phyloP scores from a whole-genome alignment of 2,329 filamentous ascomycete species.

The Apiospora malaysiana region DNA sequence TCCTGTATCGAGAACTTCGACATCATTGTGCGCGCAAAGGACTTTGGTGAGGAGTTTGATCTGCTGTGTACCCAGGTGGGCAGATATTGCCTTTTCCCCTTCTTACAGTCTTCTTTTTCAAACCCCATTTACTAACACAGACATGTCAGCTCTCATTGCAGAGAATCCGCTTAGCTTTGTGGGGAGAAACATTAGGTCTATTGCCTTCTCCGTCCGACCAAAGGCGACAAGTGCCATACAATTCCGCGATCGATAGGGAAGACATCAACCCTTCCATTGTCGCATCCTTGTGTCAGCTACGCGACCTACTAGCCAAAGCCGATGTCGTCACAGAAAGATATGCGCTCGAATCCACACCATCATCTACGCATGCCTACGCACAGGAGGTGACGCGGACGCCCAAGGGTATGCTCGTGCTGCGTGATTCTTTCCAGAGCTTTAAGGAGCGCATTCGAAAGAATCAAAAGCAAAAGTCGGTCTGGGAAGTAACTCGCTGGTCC shows the following conservation, averaged over 20 bases:
- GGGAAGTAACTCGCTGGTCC: constrained; percentile 32
- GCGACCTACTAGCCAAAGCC: not conserved
- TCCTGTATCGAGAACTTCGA: constrained; percentile 36
- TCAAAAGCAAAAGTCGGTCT: constrained; percentile 30
- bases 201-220: not conserved
- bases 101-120: no score
- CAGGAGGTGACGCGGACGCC: constrained; percentile 19
- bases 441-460: constrained; percentile 27
- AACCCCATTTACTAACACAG: no score
- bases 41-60: constrained; percentile 34
- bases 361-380: not conserved
- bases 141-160: constrained; percentile 28
- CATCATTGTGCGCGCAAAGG: constrained; percentile 31
- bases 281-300: not conserved
- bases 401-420: constrained; percentile 28
- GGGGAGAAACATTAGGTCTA: constrained; percentile 29
- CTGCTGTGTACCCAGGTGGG: constrained; percentile 30
- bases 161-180: constrained; percentile 24
- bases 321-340: constrained; percentile 1
- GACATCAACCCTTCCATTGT: not conserved
- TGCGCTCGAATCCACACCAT: not conserved
- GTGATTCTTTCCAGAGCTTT: constrained; percentile 30
- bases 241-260: not conserved
- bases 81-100: no score
- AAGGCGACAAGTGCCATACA: not conserved